Conservation (phyloP, 2,329 filamentous ascomycete genomes). For the Nannizzia gypsea region DNA sequence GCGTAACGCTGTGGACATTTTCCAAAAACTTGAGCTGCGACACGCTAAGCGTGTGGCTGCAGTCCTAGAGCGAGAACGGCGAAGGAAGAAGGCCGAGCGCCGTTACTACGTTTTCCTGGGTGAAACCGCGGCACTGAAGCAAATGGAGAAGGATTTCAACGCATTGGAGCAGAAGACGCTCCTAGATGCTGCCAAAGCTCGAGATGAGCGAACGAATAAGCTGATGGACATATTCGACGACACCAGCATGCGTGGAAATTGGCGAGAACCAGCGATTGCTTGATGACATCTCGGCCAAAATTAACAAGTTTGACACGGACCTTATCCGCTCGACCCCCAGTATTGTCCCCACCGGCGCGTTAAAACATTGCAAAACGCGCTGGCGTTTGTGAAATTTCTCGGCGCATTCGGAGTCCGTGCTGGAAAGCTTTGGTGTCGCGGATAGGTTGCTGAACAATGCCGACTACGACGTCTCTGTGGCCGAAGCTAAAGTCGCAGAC, state of each 20-base stretch:
- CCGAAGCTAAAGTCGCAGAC: conserved; percentile 38
- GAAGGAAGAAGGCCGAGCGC: conserved; percentile 44
- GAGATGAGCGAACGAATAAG: conserved; percentile 38
- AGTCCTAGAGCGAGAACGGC: conserved; percentile 42
- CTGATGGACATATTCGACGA: conserved; percentile 43
- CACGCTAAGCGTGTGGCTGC: conserved; percentile 40
- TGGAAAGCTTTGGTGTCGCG: conserved; percentile 37
- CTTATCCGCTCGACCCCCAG: conserved; percentile 16
- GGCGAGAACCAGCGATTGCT: conserved; percentile 42
- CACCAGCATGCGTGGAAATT: conserved; percentile 39
- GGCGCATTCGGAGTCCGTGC: conserved; percentile 35
- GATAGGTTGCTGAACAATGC: conserved; percentile 42
- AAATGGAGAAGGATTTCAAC: conserved; percentile 38
- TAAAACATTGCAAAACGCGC: conserved; percentile 27
- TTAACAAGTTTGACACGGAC: conserved; percentile 28
- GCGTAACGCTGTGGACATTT: conserved; percentile 35
- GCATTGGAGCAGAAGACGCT: conserved; percentile 41
- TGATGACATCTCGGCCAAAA: conserved; percentile 36
- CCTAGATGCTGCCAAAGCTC: conserved; percentile 38
- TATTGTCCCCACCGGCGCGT: conserved; percentile 16
- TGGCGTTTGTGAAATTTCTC: conserved; percentile 30
- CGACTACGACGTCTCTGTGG: conserved; percentile 43
- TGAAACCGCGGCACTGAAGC: conserved; percentile 40
- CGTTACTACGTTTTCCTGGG: conserved; percentile 42
- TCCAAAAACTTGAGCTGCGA: conserved; percentile 38